phyloP scores from a whole-genome alignment of 176 grass and related monocot genomes.

The Aegilops tauschii region DNA sequence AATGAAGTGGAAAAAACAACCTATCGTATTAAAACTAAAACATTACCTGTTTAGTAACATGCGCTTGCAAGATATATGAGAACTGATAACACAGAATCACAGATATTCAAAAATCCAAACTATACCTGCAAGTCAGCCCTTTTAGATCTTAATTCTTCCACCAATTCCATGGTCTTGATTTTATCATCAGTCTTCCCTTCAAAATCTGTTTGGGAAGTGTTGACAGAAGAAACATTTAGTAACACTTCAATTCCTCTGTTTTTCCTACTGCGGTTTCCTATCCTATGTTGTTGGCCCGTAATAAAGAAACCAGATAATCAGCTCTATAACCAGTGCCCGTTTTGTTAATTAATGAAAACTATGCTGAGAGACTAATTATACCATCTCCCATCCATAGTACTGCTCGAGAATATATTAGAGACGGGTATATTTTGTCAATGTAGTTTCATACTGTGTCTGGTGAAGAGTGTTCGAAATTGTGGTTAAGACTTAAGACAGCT shows the following conservation, averaged over 20 bases:
- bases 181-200: slow-evolving; percentile 91
- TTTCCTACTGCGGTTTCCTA: background rate
- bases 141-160: slow-evolving; percentile 81
- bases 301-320: background rate
- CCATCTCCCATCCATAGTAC: background rate
- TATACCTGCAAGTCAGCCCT: slow-evolving; percentile 91
- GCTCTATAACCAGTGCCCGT: background rate
- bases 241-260: background rate
- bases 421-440: background rate
- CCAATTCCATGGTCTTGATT: slow-evolving; percentile 65
- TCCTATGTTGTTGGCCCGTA: background rate
- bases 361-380: background rate
- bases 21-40: background rate
- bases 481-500: background rate
- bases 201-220: slow-evolving; percentile 50
- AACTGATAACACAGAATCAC: background rate
- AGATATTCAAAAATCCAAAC: slow-evolving; percentile 2
- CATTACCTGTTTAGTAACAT: background rate
- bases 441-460: background rate
- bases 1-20: slow-evolving; percentile 22
- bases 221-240: slow-evolving; percentile 28
- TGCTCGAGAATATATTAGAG: background rate
- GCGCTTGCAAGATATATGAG: background rate
- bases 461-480: background rate
- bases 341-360: background rate